Evolutionary conservation across 768 basidiomycete species (phyloP).

Genomic region (Pulveroboletus sp.): DNA sequence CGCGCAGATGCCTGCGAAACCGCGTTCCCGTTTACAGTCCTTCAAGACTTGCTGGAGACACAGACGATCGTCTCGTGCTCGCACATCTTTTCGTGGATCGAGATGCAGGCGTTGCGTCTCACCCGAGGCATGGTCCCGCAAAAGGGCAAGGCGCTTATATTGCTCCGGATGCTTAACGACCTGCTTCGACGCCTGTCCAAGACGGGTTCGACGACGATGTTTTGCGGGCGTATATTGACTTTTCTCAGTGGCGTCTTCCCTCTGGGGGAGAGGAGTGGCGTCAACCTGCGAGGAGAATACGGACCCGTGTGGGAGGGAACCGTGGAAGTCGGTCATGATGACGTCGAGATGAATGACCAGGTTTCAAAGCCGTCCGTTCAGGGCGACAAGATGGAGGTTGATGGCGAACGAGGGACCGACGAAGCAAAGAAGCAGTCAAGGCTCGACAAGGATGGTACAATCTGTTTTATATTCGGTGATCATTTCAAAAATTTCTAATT

Average conservation of each 20-base stretch:
- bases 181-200: slow-evolving; percentile 83
- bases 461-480: neutral
- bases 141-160: slow-evolving; percentile 82
- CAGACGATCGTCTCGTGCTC: slow-evolving; percentile 85
- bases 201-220: slow-evolving; percentile 77
- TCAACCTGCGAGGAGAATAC: slow-evolving; percentile 87
- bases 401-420: slow-evolving; percentile 35
- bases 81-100: slow-evolving; percentile 86
- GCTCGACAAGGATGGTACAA: slow-evolving; percentile 63
- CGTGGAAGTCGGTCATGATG: slow-evolving; percentile 35
- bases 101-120: slow-evolving; percentile 61
- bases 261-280: slow-evolving; percentile 84
- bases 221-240: slow-evolving; percentile 85
- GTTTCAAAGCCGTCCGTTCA: slow-evolving; percentile 31
- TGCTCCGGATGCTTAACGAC: slow-evolving; percentile 84
- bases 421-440: slow-evolving; percentile 33
- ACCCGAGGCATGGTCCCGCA: slow-evolving; percentile 78
- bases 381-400: slow-evolving; percentile 61
- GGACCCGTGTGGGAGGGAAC: slow-evolving; percentile 75
- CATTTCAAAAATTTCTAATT: neutral
- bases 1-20: slow-evolving; percentile 72
- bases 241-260: slow-evolving; percentile 86
- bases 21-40: slow-evolving; percentile 64
- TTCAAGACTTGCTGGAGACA: slow-evolving; percentile 80
- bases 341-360: slow-evolving; percentile 31